Evolutionary conservation across 2,329 filamentous ascomycete genomes (phyloP).

Genomic region (Blumeria hordei): DNA sequence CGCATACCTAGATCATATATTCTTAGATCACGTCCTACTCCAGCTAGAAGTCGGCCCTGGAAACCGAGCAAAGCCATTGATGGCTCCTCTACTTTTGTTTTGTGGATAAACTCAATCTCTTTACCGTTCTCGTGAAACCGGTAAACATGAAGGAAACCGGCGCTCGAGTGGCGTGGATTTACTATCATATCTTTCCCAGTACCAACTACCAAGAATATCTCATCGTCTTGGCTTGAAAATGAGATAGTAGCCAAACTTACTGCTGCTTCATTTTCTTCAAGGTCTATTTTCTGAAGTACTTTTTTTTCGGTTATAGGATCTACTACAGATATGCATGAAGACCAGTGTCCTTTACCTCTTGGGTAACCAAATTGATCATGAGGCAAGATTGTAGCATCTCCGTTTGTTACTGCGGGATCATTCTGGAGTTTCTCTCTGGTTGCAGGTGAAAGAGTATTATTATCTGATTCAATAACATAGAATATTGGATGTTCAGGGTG

Average conservation of each 20-base stretch:
- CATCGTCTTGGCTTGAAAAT: constrained; percentile 72
- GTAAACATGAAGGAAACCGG: constrained; percentile 81
- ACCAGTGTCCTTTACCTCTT: constrained; percentile 65
- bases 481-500: constrained; percentile 77
- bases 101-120: constrained; percentile 82
- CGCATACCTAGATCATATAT: constrained; percentile 87
- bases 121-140: constrained; percentile 70
- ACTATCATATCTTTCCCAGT: constrained; percentile 77
- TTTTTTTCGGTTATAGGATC: constrained; percentile 56
- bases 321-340: constrained; percentile 80
- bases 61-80: constrained; percentile 80
- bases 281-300: constrained; percentile 54
- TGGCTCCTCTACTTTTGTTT: constrained; percentile 76
- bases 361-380: constrained; percentile 78
- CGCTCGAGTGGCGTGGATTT: constrained; percentile 48
- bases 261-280: constrained; percentile 77
- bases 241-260: constrained; percentile 65
- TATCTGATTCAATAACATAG: constrained; percentile 84
- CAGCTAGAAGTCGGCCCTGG: constrained; percentile 72
- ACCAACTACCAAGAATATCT: constrained; percentile 79
- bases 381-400: constrained; percentile 44
- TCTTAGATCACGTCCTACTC: constrained; percentile 57
- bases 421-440: constrained; percentile 50
- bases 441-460: constrained; percentile 67
- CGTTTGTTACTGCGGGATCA: constrained; percentile 46